Evolutionary conservation across 495 filamentous ascomycete species (phyloP).

Genomic region (Diplogelasinospora grovesii): DNA sequence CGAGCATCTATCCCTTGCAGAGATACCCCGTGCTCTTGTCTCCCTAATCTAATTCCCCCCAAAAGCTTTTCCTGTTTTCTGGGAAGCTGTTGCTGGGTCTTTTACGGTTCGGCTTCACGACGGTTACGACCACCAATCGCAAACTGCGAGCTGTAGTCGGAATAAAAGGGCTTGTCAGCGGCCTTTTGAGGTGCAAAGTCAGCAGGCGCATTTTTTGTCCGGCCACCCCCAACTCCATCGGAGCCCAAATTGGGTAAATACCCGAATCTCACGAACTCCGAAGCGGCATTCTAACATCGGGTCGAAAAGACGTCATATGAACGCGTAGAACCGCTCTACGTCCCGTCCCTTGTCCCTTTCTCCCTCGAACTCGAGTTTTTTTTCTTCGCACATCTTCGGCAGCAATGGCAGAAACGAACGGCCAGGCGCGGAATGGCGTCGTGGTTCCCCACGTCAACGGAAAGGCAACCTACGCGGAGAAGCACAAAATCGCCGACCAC

Average conservation of each 20-base stretch:
- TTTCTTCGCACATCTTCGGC: constrained; percentile 16
- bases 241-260: constrained; percentile 8
- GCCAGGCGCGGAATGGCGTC: constrained; percentile 30
- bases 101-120: too few relatives aligned
- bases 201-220: constrained; percentile 1
- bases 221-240: constrained; percentile 1
- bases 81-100: too few relatives aligned
- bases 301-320: too few relatives aligned
- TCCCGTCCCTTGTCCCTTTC: not conserved
- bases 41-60: not conserved
- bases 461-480: constrained; percentile 58
- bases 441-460: constrained; percentile 43
- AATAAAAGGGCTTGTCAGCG: too few relatives aligned
- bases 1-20: constrained; percentile 19
- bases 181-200: too few relatives aligned
- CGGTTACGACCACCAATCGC: too few relatives aligned
- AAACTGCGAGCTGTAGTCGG: too few relatives aligned
- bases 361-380: not conserved
- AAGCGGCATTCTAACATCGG: too few relatives aligned
- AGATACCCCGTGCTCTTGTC: constrained; percentile 10
- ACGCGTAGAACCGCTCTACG: constrained; percentile 5
- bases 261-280: not conserved
- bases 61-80: too few relatives aligned
- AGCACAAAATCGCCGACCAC: constrained; percentile 76
- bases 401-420: constrained; percentile 44